Evolutionary conservation across 148 eudicot genomes (phyloP).

Genomic region (Nepenthes gracilis): DNA sequence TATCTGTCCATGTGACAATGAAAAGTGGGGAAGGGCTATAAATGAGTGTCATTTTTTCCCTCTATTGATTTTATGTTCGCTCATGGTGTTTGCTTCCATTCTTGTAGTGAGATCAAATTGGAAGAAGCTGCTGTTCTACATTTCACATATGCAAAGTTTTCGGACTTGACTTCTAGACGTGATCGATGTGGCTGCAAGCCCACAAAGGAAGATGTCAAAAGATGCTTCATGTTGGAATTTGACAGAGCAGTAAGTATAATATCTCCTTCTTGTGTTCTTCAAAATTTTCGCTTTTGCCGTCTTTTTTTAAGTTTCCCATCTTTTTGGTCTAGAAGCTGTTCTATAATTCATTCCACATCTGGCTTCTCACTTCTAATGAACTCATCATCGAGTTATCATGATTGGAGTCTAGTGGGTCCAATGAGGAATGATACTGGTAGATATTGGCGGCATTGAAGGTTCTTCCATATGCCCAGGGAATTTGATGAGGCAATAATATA

Average conservation of each 20-base stretch:
- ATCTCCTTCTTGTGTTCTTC: too few relatives aligned
- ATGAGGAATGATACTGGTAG: too few relatives aligned
- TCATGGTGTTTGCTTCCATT: conserved; percentile 5
- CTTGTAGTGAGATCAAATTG: conserved; percentile 64
- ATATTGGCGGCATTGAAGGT: too few relatives aligned
- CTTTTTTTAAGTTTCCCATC: background rate
- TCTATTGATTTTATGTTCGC: background rate
- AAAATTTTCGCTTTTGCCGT: background rate
- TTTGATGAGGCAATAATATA: too few relatives aligned
- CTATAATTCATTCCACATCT: too few relatives aligned
- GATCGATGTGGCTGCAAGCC: conserved; percentile 98
- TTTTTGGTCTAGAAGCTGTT: too few relatives aligned
- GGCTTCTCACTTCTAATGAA: too few relatives aligned
- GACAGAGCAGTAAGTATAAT: conserved; percentile 69
- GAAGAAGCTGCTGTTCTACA: conserved; percentile 96
- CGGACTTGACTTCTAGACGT: conserved; percentile 89
- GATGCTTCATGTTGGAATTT: conserved; percentile 93
- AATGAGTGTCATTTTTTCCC: background rate
- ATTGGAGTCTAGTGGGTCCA: too few relatives aligned
- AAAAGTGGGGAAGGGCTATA: too few relatives aligned
- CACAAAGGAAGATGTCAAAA: conserved; percentile 86
- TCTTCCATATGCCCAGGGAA: too few relatives aligned
- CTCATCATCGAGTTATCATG: too few relatives aligned
- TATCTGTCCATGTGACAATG: too few relatives aligned
- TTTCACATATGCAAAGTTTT: conserved; percentile 74